Base-by-base conservation (phyloP, 176 grass and related monocot genomes). In the Aegilops tauschii region DNA sequence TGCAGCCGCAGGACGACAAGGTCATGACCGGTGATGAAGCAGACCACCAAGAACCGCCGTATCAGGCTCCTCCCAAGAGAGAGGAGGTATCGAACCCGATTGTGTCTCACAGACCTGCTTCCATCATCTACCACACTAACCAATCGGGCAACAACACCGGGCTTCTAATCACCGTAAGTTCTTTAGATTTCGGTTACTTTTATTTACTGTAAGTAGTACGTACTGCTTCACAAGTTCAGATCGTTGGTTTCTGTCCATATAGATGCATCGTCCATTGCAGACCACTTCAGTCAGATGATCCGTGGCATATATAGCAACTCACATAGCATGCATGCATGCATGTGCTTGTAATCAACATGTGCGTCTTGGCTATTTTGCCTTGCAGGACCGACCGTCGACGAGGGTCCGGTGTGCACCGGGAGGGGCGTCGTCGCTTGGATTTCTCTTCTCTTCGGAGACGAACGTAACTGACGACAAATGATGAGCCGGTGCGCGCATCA, bases 381-480 rank as follows among this genome's bases (percentile, higher is more conserved):
- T 94, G 72, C 30, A 98, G 95, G 85, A 87, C 80, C 95, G 95
- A 16, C 87, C 95, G 6, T 95, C 89, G 9, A 98, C 93, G 12
- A 93, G 90, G 80, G 95, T 98, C 32, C 83, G 88, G 17, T 98
- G 87, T 37, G 91, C 80, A 32, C 95, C 95, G 0, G 95, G 95
- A 68, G 95, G 95, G 23, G 87, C 82, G 4, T 98, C 93, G 12
- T 95, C 95, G n/a, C 93, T 98, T 61, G 93, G 93, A n/a, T 98
- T 95, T 82, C 83, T 98, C 31, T 98, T 98, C 54, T 98, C 31
- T 93, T 92, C 54, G 77, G 91, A 12, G 91, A 95, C 32, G 87
- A 81, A 34, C 75, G 13, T 30, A 61, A 39, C 35, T 65, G 80
- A 80, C 30, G 32, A 78, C 40, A 44, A 66, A 49, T 42, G 18